These are phyloP conservation scores for Lobosporangium transversale DNA, from an alignment of 192 early-diverging fungal species.

Conservation along the genomic window DNA sequence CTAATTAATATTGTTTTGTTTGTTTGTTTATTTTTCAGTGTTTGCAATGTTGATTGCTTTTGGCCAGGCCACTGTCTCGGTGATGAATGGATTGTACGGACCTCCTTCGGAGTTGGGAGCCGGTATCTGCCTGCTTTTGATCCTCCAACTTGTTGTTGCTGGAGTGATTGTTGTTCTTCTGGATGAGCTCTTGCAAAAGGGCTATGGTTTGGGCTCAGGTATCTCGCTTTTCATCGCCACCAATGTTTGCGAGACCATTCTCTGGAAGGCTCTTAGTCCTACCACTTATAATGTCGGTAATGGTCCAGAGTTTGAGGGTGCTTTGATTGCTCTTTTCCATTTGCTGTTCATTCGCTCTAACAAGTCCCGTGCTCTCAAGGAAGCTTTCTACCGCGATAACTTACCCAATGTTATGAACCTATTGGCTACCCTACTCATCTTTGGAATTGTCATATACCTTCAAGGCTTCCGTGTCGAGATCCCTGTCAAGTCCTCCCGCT, in stretches of 20 bases:
- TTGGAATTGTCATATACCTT: slow-evolving; percentile 92
- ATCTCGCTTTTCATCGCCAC: slow-evolving; percentile 99
- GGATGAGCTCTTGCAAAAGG: slow-evolving; percentile 99
- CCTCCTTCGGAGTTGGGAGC: slow-evolving; percentile 96
- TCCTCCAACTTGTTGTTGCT: slow-evolving; percentile 97
- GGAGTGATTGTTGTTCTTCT: slow-evolving; percentile 97
- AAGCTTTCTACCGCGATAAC: slow-evolving; percentile 94
- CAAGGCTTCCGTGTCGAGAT: slow-evolving; percentile 99
- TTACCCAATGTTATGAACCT: slow-evolving; percentile 92
- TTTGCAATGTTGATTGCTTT: slow-evolving; percentile 99
- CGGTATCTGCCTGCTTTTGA: slow-evolving; percentile 94
- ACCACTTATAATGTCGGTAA: slow-evolving; percentile 98
- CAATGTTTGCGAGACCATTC: slow-evolving; percentile 99
- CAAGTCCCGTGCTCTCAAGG: slow-evolving; percentile 96
- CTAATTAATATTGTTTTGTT: no score
- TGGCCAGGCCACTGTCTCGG: slow-evolving; percentile 97
- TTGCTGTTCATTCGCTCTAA: slow-evolving; percentile 93
- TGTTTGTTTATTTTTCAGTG: slow-evolving; percentile 66
- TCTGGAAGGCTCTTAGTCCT: slow-evolving; percentile 99
- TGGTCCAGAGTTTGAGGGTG: slow-evolving; percentile 99
- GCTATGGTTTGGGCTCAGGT: slow-evolving; percentile 99
- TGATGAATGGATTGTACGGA: slow-evolving; percentile 98
- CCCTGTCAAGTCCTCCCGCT: slow-evolving; percentile 94
- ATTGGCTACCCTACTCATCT: slow-evolving; percentile 88
- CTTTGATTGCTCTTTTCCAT: slow-evolving; percentile 94